Percentiles rank a stretch among this genome's conserved stretches.
These are phyloP conservation scores for Sarcodon sp. DNA, from an alignment of 768 basidiomycete species.

Conservation along the genomic window DNA sequence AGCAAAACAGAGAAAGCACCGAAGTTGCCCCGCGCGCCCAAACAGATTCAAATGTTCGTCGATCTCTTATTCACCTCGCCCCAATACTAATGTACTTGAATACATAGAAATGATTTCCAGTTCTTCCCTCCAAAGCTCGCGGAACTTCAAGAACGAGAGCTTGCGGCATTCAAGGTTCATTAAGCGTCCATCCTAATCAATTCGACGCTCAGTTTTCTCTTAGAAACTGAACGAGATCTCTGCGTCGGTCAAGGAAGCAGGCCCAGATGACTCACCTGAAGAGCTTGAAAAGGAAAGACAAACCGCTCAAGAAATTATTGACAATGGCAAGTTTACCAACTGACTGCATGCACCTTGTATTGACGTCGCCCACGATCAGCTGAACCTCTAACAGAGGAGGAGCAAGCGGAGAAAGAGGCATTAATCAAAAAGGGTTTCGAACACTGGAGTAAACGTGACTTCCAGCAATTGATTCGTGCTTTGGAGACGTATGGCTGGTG, in stretches of 20 bases:
- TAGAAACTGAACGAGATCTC: constrained; percentile 57
- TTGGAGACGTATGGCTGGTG: constrained; percentile 77
- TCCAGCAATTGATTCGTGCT: constrained; percentile 79
- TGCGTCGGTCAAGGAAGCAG: constrained; percentile 52
- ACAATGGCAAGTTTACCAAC: constrained; percentile 42
- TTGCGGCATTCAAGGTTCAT: constrained; percentile 62
- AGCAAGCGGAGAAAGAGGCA: constrained; percentile 68
- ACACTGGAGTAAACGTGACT: constrained; percentile 88
- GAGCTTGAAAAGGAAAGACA: constrained; percentile 70
- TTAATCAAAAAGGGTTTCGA: constrained; percentile 71
- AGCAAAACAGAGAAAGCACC: constrained; percentile 73
- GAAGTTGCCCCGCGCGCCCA: constrained; percentile 76
- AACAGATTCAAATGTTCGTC: constrained; percentile 70
- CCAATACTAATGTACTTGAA: constrained; percentile 1
- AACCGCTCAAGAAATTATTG: constrained; percentile 78
- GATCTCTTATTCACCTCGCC: not conserved
- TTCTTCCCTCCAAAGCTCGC: constrained; percentile 81
- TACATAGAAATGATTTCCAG: constrained; percentile 81
- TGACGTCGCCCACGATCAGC: constrained; percentile 29
- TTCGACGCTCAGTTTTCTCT: constrained; percentile 1
- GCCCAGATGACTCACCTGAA: constrained; percentile 70
- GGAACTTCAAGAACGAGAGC: constrained; percentile 78
- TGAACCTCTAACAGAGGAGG: constrained; percentile 84
- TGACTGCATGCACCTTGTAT: not conserved
- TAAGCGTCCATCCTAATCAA: constrained; percentile 2